A percentile compares a stretch with the other conserved stretches of the same genome.
Evolutionary conservation across 768 basidiomycete species (phyloP).

Genomic region (Leccinum uliginosum): DNA sequence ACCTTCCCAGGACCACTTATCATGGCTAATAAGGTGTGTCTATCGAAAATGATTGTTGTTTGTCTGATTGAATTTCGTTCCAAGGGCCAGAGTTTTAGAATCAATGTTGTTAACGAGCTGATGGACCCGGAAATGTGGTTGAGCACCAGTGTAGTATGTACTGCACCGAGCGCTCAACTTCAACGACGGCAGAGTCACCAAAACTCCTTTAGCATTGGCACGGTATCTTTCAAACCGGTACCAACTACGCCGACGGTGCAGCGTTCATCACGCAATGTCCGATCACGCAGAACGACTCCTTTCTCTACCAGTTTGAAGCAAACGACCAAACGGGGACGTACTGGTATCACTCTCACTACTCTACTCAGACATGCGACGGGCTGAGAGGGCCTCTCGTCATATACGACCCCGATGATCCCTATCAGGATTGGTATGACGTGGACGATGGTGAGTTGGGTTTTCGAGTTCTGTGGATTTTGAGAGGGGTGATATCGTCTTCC

Average conservation of each 20-base stretch:
- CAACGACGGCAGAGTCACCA: not conserved
- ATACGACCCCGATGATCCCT: constrained; percentile 41
- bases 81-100: constrained; percentile 36
- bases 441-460: constrained; percentile 35
- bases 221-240: constrained; percentile 42
- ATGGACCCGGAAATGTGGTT: constrained; percentile 45
- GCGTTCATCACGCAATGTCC: constrained; percentile 36
- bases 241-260: constrained; percentile 43
- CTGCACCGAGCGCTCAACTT: not conserved
- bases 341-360: constrained; percentile 38
- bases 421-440: constrained; percentile 36
- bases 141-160: constrained; percentile 41
- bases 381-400: constrained; percentile 37
- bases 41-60: not conserved
- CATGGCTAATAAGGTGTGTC: constrained; percentile 28
- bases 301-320: constrained; percentile 17
- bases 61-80: not conserved
- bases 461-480: not conserved
- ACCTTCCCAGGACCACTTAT: constrained; percentile 46
- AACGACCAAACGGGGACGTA: constrained; percentile 25
- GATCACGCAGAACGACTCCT: constrained; percentile 20
- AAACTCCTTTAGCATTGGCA: constrained; percentile 47
- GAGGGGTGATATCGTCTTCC: not conserved
- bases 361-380: constrained; percentile 39
- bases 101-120: constrained; percentile 46